A percentile compares a stretch with the other conserved stretches of the same genome.
phyloP scores from a whole-genome alignment of 163 green algal genomes.

The Coccomyxa subellipsoidea region DNA sequence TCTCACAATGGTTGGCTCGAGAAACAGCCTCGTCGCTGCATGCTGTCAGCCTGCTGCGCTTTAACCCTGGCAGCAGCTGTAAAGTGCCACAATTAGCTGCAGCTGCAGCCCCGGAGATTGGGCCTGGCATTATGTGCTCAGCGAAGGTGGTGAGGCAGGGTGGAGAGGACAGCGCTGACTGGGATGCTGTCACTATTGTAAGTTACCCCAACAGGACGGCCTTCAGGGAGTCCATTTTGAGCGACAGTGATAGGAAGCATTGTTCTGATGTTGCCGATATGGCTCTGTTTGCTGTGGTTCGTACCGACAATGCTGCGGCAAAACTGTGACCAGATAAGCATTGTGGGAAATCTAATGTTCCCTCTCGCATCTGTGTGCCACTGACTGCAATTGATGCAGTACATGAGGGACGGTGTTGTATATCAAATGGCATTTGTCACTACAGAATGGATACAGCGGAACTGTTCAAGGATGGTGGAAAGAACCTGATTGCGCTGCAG shows the following conservation, averaged over 20 bases:
- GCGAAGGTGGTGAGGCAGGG: neutral
- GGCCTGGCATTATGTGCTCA: neutral
- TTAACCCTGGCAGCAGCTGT: neutral
- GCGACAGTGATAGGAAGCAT: neutral
- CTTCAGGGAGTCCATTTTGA: neutral
- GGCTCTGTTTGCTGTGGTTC: neutral
- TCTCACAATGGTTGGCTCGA: neutral
- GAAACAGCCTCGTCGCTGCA: neutral
- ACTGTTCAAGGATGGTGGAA: too few species aligned
- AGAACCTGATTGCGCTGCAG: too few species aligned
- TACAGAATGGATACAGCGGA: too few species aligned
- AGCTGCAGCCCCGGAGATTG: neutral
- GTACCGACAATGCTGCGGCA: neutral
- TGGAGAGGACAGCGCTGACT: neutral
- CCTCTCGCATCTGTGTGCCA: too few species aligned
- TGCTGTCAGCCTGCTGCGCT: neutral
- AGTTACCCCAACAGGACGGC: neutral
- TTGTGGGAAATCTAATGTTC: too few species aligned
- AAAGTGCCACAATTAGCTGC: too few species aligned
- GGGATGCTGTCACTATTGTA: neutral
- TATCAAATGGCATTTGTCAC: too few species aligned
- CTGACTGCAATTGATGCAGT: too few species aligned
- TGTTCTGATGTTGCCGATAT: neutral
- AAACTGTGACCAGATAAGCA: neutral
- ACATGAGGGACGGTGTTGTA: too few species aligned